Percentiles rank a stretch among this genome's conserved stretches.
Evolutionary conservation across 768 basidiomycete genomes (phyloP).

Genomic region (Chiua virens): DNA sequence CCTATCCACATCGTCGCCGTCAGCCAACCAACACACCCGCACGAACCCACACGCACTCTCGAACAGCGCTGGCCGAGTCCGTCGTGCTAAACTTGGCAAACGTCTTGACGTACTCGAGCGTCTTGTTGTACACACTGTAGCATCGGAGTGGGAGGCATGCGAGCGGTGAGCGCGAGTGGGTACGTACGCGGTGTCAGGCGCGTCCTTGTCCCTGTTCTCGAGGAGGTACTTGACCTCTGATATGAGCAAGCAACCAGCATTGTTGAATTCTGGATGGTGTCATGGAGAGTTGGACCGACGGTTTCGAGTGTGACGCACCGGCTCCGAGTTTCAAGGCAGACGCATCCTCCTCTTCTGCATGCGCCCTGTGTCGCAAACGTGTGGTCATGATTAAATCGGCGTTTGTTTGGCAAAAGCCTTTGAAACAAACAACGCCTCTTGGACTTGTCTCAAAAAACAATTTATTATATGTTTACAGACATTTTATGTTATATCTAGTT

Average conservation of each 20-base stretch:
- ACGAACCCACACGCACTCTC: conserved; percentile 58
- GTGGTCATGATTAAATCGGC: conserved; percentile 50
- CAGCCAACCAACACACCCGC: neutral
- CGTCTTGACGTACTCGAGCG: conserved; percentile 86
- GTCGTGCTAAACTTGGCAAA: conserved; percentile 89
- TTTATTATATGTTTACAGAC: conserved; percentile 39
- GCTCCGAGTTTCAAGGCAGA: conserved; percentile 79
- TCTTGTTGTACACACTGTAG: conserved; percentile 78
- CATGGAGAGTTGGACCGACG: neutral
- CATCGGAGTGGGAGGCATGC: no score
- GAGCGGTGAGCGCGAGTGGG: neutral
- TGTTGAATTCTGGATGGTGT: conserved; percentile 71
- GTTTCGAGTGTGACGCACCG: conserved; percentile 39
- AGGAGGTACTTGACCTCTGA: conserved; percentile 91
- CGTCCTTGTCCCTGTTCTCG: conserved; percentile 84
- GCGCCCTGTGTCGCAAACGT: conserved; percentile 62
- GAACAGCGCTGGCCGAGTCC: conserved; percentile 80
- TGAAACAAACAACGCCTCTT: conserved; percentile 27
- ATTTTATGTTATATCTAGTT: conserved; percentile 36
- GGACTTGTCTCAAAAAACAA: conserved; percentile 4
- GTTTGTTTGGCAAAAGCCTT: conserved; percentile 35
- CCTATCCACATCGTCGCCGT: neutral
- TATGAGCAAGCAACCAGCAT: conserved; percentile 86
- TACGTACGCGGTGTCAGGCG: conserved; percentile 80
- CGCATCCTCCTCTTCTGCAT: conserved; percentile 82